Base-by-base conservation (phyloP, 257 asterid genomes). In the Petunia secreta region DNA sequence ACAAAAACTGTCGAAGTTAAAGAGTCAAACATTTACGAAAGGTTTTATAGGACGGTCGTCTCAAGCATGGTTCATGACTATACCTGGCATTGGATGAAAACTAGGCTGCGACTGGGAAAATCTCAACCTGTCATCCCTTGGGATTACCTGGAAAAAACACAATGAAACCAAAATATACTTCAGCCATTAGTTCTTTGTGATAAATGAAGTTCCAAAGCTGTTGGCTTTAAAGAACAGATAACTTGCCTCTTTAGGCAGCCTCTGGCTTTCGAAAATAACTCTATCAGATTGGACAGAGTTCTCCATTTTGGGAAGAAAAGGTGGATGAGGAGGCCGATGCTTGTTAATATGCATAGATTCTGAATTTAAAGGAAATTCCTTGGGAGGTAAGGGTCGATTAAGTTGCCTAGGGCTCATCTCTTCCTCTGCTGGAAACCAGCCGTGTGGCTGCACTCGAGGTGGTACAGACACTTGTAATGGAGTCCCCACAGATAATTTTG, bases 371-470 rank as follows among this genome's bases (percentile, higher is more conserved):
- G 91, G 84, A 75, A 89, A 93, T 74, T 93, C 97, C 80, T 83
- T 89, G 58, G 91, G 85, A 46, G 91, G 92, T 41, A 79, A 87
- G 66, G 78, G 89, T 84, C 87, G 87, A 84, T 83, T 89, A 62
- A 86, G 80, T 83, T 90, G 93, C 77, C 90, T 83, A 7, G 93
- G 88, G 82, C 92, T 87, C 93, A 89, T 88, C 83, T 96, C 94
- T 80, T 92, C 98, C 85, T 94, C 98, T 39, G 75, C 87, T 1
- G 98, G 95, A 80, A 91, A 90, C 98, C 98, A 96, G 81, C 94
- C 91, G 75, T 65, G 98, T 68, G 91, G 84, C 75, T 86, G 94
- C 71, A 79, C 89, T 89, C 91, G 86, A n/a, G 94, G 94, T 63
- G 94, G 94, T 58, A 88, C 86, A 80, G 97, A 84, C 25, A 77